Percentiles rank a stretch among this genome's conserved stretches.
Evolutionary conservation across 805 yeast genomes (phyloP).

Genomic region (Yarrowia yakushimensis): DNA sequence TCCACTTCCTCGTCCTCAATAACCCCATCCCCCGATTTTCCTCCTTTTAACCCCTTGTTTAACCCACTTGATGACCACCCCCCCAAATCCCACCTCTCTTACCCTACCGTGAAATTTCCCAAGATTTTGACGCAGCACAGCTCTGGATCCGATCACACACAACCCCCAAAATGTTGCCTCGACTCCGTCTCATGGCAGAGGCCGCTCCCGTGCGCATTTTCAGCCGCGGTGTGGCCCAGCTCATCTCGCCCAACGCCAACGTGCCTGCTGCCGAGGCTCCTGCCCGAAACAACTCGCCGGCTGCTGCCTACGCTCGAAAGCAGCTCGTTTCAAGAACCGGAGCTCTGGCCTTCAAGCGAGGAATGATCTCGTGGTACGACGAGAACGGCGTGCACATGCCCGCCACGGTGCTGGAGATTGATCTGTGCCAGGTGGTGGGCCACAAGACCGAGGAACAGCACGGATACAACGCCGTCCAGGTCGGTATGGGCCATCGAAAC

Average conservation of each 20-base stretch:
- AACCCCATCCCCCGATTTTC: no score
- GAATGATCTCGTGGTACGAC: conserved; percentile 82
- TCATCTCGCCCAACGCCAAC: conserved; percentile 36
- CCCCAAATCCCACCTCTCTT: background rate
- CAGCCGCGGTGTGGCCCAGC: conserved; percentile 34
- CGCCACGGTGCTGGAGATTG: conserved; percentile 83
- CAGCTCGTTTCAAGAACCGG: conserved; percentile 79
- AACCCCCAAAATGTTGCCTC: conserved; percentile 8
- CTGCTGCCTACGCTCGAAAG: conserved; percentile 65
- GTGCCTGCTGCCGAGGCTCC: conserved; percentile 45
- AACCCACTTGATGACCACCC: no score
- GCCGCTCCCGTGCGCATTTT: conserved; percentile 10
- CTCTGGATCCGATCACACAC: background rate
- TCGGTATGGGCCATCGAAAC: conserved; percentile 67
- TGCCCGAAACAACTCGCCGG: conserved; percentile 61
- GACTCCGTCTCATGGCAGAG: conserved; percentile 12
- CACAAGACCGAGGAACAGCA: conserved; percentile 66
- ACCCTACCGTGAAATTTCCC: background rate
- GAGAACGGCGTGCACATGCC: conserved; percentile 65
- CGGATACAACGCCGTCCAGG: conserved; percentile 80
- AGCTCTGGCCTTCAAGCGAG: conserved; percentile 74
- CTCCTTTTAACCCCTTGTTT: no score
- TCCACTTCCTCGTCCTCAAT: no score
- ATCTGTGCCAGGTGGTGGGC: conserved; percentile 79
- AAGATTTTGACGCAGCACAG: background rate